Conservation (phyloP, 78 protist genomes). For the Pelomyxa schiedti region DNA sequence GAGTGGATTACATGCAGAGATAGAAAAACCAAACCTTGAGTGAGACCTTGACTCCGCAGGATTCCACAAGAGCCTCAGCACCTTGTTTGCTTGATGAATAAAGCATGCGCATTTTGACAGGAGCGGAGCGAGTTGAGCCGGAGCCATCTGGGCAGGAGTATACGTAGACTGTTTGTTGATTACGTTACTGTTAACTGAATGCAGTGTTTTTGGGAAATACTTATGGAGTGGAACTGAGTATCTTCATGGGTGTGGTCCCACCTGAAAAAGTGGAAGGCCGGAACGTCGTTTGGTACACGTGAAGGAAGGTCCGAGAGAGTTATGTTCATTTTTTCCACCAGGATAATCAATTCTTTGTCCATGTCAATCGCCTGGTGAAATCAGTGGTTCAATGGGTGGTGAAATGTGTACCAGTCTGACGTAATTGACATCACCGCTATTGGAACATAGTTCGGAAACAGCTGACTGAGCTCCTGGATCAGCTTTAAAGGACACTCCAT, state of each 20-base stretch:
- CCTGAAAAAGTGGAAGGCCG: constrained; percentile 54
- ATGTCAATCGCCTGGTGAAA: background rate
- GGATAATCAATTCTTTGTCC: constrained; percentile 27
- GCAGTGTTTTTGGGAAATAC: background rate
- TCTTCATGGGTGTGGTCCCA: constrained; percentile 44
- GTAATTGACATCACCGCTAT: constrained; percentile 13
- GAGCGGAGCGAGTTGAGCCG: constrained; percentile 34
- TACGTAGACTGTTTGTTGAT: constrained; percentile 6
- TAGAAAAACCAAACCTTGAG: constrained; percentile 6
- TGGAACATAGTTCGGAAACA: constrained; percentile 2
- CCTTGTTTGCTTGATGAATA: constrained; percentile 42
- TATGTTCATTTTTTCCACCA: background rate
- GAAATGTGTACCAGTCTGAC: no score
- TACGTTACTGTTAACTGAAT: background rate
- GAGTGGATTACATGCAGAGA: background rate
- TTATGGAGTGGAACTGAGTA: constrained; percentile 3
- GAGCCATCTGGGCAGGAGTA: constrained; percentile 67
- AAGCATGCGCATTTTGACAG: constrained; percentile 42
- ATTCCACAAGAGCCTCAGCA: constrained; percentile 19
- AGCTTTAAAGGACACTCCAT: constrained; percentile 52
- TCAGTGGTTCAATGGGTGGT: no score
- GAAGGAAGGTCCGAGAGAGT: background rate
- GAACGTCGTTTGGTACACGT: constrained; percentile 13
- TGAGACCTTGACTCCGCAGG: constrained; percentile 14
- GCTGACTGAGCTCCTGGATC: constrained; percentile 26